A percentile compares a stretch with the other conserved stretches of the same genome.
These are phyloP conservation scores for Pisolithus thermaeus DNA, from an alignment of 1,284 basidiomycete species.

Conservation along the genomic window DNA sequence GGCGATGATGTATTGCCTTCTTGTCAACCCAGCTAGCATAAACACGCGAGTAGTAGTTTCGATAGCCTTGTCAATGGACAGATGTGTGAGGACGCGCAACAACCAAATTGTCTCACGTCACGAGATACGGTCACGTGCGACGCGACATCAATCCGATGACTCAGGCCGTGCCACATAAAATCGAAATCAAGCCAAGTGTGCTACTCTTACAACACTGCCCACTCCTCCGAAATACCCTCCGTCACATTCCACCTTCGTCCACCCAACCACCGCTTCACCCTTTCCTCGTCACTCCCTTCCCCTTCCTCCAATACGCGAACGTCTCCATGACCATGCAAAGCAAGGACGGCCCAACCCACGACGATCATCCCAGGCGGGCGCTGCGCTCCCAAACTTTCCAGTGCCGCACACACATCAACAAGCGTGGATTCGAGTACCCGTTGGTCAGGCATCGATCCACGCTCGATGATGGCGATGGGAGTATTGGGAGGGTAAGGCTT, in stretches of 20 bases:
- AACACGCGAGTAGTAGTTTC: too few relatives aligned
- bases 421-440: constrained; percentile 81
- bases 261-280: constrained; percentile 56
- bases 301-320: constrained; percentile 46
- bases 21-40: too few relatives aligned
- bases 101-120: neutral
- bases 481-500: constrained; percentile 66
- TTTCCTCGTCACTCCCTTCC: constrained; percentile 38
- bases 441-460: constrained; percentile 90
- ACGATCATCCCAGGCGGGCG: constrained; percentile 95
- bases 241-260: constrained; percentile 49
- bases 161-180: neutral
- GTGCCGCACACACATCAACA: constrained; percentile 60
- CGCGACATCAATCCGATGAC: neutral
- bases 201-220: constrained; percentile 34
- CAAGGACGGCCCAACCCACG: constrained; percentile 84
- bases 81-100: neutral
- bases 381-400: constrained; percentile 79
- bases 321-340: constrained; percentile 52
- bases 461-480: constrained; percentile 91
- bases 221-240: constrained; percentile 53
- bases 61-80: neutral
- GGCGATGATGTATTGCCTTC: neutral
- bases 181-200: neutral
- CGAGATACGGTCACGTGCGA: neutral